Evolutionary conservation across 2,329 filamentous ascomycete species (phyloP).

Genomic region (Rhytidhysteron rufulum): DNA sequence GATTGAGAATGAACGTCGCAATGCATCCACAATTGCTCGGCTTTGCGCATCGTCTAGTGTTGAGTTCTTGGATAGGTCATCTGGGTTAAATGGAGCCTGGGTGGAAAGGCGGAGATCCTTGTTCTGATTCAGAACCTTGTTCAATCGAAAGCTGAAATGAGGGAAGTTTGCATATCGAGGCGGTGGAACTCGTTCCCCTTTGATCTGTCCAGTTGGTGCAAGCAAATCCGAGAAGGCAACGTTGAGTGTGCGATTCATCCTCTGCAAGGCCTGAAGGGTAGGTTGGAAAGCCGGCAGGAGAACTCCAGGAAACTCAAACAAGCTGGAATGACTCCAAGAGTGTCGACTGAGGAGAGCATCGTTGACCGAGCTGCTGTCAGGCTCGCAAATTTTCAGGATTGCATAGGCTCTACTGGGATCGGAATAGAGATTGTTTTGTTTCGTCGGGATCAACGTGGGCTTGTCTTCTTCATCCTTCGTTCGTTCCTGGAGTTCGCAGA

Average conservation of each 20-base stretch:
- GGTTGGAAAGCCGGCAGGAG: conserved; percentile 14
- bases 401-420: too few relatives aligned
- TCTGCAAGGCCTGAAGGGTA: conserved; percentile 12
- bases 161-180: conserved; percentile 50
- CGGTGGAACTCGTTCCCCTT: conserved; percentile 30
- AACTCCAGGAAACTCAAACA: conserved; percentile 16
- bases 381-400: too few relatives aligned
- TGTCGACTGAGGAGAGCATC: conserved; percentile 4
- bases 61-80: conserved; percentile 27
- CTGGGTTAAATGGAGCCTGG: conserved; percentile 18
- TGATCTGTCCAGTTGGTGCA: background rate
- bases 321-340: too few relatives aligned
- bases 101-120: conserved; percentile 20
- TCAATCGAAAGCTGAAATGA: conserved; percentile 50
- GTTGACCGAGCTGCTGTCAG: conserved; percentile 1
- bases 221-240: conserved; percentile 10
- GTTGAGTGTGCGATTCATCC: conserved; percentile 6
- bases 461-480: conserved; percentile 1
- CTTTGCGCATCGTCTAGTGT: conserved; percentile 49
- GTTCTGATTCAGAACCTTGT: conserved; percentile 11
- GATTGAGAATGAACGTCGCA: conserved; percentile 51
- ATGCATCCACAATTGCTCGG: conserved; percentile 47
- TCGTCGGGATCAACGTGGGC: too few relatives aligned
- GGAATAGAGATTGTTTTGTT: too few relatives aligned
- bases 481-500: background rate